Evolutionary conservation across 768 basidiomycete genomes (phyloP), one percentile per base, ranked within the genome.

Genomic region (Mycena pura): DNA sequence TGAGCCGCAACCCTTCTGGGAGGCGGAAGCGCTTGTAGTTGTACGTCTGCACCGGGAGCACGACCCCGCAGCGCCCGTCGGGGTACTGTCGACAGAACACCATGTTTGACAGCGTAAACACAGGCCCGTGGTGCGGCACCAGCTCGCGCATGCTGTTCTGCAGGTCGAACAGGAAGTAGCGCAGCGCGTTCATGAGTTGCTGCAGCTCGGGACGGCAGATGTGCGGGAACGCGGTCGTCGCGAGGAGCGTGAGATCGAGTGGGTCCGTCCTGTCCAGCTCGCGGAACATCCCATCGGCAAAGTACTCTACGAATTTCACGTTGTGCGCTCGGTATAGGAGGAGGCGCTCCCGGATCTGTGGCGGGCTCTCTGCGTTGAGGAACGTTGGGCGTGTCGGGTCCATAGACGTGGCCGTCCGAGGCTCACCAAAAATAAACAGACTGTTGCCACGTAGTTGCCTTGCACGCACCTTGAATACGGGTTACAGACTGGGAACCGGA

Each of bases 111-210:
- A 62, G 22, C 10, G 61, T 62, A 43, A 57, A 55, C 11, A 29
- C 43, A 17, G 61, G 61, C 17, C 61, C 61, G 5, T 40, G 9
- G 25, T 62, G 61, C 3, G 61, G 61, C 2, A 57, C 49, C 4
- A 62, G 11, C 22, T 62, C 61, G 21, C 41, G 29, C 28, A 29
- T 19, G 28, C 49, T 51, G 44, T 62, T 62, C 49, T 62, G 61
- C 36, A 62, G 22, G 19, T 62, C 61, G 61, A 62, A 62, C 10
- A 62, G 61, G 36, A 62, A 62, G 21, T 57, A 62, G 0, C 61
- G 61, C 6, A 62, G 41, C 4, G 61, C 47, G 48, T 57, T 52
- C 61, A 62, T 62, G 21, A 62, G n/a, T 22, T 57, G 54, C 49
- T 62, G 55, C 21, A 57, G 49, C 24, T 52, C 36, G 13, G 28